These are phyloP conservation scores for Aspergillus sojae DNA, from an alignment of 2,329 filamentous ascomycete genomes.

Conservation along the genomic window DNA sequence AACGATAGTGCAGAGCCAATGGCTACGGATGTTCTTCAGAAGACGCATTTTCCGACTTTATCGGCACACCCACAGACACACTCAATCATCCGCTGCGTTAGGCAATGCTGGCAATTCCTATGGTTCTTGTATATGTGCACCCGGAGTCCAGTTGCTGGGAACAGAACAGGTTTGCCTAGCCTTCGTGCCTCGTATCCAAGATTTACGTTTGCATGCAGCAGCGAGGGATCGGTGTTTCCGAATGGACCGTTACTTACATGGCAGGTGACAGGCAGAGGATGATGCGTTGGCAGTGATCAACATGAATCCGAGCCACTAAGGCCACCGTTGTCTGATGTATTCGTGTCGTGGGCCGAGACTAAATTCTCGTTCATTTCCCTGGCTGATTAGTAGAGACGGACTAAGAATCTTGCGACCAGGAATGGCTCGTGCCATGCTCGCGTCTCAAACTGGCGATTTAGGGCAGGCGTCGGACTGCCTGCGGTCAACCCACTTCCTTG, in stretches of 20 bases:
- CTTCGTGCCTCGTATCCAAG: neutral
- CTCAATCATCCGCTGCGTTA: too few species aligned
- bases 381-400: neutral
- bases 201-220: neutral
- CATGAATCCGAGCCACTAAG: neutral
- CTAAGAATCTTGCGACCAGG: neutral
- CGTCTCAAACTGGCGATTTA: neutral
- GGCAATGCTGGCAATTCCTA: neutral
- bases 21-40: neutral
- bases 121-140: neutral
- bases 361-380: neutral
- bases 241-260: neutral
- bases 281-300: conserved; percentile 1
- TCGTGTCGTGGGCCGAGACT: neutral
- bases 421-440: neutral
- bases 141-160: neutral
- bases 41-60: neutral
- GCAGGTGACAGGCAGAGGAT: neutral
- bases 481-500: neutral
- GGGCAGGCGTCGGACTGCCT: neutral
- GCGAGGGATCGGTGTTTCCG: neutral
- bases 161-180: neutral
- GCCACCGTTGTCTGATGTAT: neutral
- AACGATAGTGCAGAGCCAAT: neutral
- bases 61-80: neutral